phyloP scores from a whole-genome alignment of 2,329 filamentous ascomycete species.

The Ophiostoma ips region DNA sequence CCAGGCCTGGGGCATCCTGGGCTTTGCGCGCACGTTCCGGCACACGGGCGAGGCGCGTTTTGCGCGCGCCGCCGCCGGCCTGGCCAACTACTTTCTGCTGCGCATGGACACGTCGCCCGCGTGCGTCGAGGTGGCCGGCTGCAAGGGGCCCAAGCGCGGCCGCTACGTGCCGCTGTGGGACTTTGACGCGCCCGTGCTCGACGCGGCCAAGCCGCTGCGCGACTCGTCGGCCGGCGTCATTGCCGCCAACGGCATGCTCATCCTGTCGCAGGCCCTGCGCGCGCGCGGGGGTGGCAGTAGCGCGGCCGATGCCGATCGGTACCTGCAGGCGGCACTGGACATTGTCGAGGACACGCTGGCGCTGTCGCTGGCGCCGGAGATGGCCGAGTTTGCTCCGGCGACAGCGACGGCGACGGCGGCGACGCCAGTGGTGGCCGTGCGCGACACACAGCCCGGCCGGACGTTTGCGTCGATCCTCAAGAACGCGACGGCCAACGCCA shows the following conservation, averaged over 20 bases:
- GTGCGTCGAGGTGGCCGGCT: constrained; percentile 18
- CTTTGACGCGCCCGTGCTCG: constrained; percentile 22
- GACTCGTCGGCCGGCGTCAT: constrained; percentile 27
- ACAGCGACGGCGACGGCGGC: neutral
- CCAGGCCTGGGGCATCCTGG: constrained; percentile 37
- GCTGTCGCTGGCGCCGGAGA: constrained; percentile 16
- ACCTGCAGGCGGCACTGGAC: constrained; percentile 17
- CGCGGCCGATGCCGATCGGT: constrained; percentile 13
- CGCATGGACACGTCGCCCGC: constrained; percentile 23
- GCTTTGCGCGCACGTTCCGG: constrained; percentile 33
- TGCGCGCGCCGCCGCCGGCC: constrained; percentile 28
- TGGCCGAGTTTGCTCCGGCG: constrained; percentile 10
- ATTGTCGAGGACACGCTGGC: constrained; percentile 21
- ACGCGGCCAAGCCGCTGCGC: constrained; percentile 17
- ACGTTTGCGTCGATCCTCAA: constrained; percentile 19
- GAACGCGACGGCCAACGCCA: constrained; percentile 20
- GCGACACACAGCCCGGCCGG: constrained; percentile 9
- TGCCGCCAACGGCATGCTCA: constrained; percentile 28
- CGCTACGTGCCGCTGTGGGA: constrained; percentile 24
- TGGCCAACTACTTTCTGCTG: constrained; percentile 35
- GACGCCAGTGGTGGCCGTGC: constrained; percentile 7
- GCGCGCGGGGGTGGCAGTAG: constrained; percentile 5
- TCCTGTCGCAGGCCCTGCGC: constrained; percentile 23
- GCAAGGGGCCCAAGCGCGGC: constrained; percentile 11
- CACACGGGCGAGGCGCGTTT: constrained; percentile 33